Evolutionary conservation across 2,329 filamentous ascomycete species (phyloP), one percentile per base, ranked within the genome.

Genomic region (Botrytis fragariae): DNA sequence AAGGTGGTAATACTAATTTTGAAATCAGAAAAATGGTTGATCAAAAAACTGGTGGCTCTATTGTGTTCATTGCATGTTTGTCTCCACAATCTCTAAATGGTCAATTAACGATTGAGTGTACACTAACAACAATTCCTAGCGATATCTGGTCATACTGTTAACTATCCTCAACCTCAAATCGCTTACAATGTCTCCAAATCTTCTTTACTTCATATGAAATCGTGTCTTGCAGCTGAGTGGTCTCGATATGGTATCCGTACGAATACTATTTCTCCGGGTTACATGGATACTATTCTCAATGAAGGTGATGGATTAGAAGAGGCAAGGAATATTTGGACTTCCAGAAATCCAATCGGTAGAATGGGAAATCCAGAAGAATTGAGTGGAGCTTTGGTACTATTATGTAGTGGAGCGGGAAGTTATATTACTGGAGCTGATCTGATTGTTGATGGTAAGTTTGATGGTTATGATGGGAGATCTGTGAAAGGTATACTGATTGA

Each of bases 141-240:
- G 18, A 91, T 93, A 65, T 92, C 89, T 1, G 92, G 86, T 0
- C 91, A 93, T 75, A 80, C 86, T 3, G 90, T 92, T 72, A 75
- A 72, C 20, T 74, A 54, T 32, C 72, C 74, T 0, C 91, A 93
- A 79, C 91, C 92, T 0, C 92, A 94, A 78, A 85, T 84, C 0
- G 87, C 89, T 0, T 94, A 95, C 79, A 94, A 95, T 76, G 89
- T 89, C 1, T 89, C 86, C 75, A 95, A 95, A 81, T 88, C 90
- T 0, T 91, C 88, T 0, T 81, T 94, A 1, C 77, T 92, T 44
- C 87, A 88, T 69, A 80, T 94, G 76, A 90, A 88, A 68, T 88
- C 86, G 75, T 90, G 85, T 51, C 82, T 94, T 25, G 92, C 92
- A 0, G 91, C 90, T 0, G 92, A 95, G 81, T 94, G 92, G 92